A percentile compares a stretch with the other conserved stretches of the same genome.
Evolutionary conservation across 441 rosid genomes (phyloP).

Genomic region (Erysimum cheiri): DNA sequence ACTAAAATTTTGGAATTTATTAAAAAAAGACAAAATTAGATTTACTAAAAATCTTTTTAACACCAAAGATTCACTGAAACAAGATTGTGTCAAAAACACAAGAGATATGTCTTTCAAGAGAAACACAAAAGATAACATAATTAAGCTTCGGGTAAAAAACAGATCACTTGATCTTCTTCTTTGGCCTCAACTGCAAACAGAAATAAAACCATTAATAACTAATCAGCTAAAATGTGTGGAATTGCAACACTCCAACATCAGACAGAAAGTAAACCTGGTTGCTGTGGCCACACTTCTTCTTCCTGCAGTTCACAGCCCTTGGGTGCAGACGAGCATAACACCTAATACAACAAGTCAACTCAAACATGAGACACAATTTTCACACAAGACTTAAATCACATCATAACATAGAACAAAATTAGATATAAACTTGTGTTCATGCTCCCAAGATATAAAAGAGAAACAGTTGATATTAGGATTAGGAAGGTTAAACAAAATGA

Average conservation of each 20-base stretch:
- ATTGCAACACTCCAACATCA: background rate
- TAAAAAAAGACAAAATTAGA: background rate
- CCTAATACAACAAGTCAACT: constrained; percentile 35
- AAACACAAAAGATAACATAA: constrained; percentile 16
- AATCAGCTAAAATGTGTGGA: background rate
- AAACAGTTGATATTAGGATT: background rate
- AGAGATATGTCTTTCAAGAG: background rate
- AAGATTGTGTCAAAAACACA: background rate
- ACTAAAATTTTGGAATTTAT: background rate
- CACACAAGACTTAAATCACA: background rate
- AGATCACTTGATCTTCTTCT: constrained; percentile 83
- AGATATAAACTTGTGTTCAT: too few relatives aligned
- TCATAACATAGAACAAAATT: too few relatives aligned
- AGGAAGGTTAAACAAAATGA: too few relatives aligned
- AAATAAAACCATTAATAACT: background rate
- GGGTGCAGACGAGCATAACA: constrained; percentile 60
- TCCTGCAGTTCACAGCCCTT: constrained; percentile 59
- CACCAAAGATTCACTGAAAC: background rate
- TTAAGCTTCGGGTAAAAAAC: background rate
- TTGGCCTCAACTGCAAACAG: constrained; percentile 69
- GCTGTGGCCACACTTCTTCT: constrained; percentile 60
- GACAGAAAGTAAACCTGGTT: constrained; percentile 44
- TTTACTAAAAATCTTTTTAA: background rate
- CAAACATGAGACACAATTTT: constrained; percentile 8
- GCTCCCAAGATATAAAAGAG: too few relatives aligned